phyloP scores from a whole-genome alignment of 2,329 filamentous ascomycete species.

The Fusarium setosum region DNA sequence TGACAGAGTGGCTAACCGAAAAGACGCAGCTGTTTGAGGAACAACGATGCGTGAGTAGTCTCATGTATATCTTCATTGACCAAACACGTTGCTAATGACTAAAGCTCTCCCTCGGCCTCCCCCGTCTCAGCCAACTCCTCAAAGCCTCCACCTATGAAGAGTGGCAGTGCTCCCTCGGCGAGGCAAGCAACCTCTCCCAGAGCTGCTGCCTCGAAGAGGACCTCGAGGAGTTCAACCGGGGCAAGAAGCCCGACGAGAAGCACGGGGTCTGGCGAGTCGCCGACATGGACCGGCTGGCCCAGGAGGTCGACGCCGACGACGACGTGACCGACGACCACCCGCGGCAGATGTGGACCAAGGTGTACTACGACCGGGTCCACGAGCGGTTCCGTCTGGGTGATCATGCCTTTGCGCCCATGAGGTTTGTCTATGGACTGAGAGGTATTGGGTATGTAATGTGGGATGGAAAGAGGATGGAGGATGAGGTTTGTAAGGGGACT shows the following conservation, averaged over 20 bases:
- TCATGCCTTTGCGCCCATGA: conserved; percentile 29
- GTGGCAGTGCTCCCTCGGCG: conserved; percentile 27
- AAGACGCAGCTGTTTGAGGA: conserved; percentile 33
- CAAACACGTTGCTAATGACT: not conserved
- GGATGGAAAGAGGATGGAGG: conserved; percentile 33
- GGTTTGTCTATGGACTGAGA: conserved; percentile 31
- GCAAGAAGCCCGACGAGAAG: not conserved
- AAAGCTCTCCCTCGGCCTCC: conserved; percentile 33
- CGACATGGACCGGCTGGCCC: conserved; percentile 33
- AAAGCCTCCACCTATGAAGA: conserved; percentile 28
- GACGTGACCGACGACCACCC: conserved; percentile 24
- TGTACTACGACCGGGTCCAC: conserved; percentile 28
- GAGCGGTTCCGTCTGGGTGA: conserved; percentile 29
- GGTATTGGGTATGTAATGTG: conserved; percentile 37
- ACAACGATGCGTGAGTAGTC: conserved; percentile 31
- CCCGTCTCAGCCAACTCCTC: conserved; percentile 23
- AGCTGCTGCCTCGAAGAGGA: conserved; percentile 30
- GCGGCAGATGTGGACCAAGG: conserved; percentile 29
- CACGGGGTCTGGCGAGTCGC: conserved; percentile 20
- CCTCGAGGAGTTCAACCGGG: conserved; percentile 26
- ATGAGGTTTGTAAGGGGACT: conserved; percentile 22
- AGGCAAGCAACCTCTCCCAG: conserved; percentile 7
- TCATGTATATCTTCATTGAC: too few species aligned
- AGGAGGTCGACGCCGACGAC: conserved; percentile 29
- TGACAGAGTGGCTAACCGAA: conserved; percentile 36